Base-by-base conservation (phyloP, 805 yeast genomes). In the Pichia thaimueangensis region DNA sequence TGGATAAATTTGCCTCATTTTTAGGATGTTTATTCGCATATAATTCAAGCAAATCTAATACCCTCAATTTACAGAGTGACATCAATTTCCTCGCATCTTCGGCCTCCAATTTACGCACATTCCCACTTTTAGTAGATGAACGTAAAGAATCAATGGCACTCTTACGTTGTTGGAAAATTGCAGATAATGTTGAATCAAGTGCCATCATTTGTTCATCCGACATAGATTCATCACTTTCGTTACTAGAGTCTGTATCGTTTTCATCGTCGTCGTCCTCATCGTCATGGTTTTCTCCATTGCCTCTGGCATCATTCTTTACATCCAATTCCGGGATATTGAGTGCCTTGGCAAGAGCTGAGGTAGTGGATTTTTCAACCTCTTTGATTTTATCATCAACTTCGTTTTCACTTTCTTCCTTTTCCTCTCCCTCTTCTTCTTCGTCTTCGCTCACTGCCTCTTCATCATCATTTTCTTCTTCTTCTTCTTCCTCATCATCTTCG, bases 121-220 rank as follows among this genome's bases (percentile, higher is more conserved):
- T 83, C 27, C 88, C 88, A 28, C 41, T 43, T 8, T 40, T 39
- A 4, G 64, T 57, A 6, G 73, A 73, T 3, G 74, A 64, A 25
- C 67, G 65, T 21, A 67, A 51, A 7, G 57, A 58, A 9, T 76
- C 62, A 41, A 86, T 60, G 0, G 85, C 83, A 47, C 76, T 79
- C 51, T 80, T 78, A 53, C 97, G 76, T 54, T 87, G 91, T 55
- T 82, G 77, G 71, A 91, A 91, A 42, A 91, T 91, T 41, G 73
- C 73, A 0, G 96, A 76, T 24, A 91, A 67, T 47, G 87, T 93
- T 19, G 73, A 84, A 58, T 91, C 97, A 53, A 91, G 74, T 17
- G 89, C 94, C 81, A 88, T 79, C 97, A 91, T 91, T 59, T 88
- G 88, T 54, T 89, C 96, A 61, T 89, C 97, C 47, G 89, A 95